Evolutionary conservation across 2,329 filamentous ascomycete genomes (phyloP).

Genomic region (Xylaria sp.): DNA sequence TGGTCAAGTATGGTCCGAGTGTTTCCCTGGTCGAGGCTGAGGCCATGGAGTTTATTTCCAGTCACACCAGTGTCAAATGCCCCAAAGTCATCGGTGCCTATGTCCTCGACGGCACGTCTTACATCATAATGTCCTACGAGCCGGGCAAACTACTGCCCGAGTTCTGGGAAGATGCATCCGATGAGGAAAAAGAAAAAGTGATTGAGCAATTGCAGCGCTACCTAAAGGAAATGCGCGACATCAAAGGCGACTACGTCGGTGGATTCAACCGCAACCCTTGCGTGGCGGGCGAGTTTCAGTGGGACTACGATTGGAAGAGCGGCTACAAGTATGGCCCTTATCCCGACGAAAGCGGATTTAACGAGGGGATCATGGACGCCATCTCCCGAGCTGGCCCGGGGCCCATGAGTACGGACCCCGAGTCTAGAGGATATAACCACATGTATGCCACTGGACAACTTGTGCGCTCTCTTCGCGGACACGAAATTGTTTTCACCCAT

Average conservation of each 20-base stretch:
- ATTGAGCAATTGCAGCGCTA: conserved; percentile 10
- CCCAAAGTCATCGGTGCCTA: conserved; percentile 31
- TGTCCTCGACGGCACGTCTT: conserved; percentile 11
- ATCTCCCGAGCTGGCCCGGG: no score
- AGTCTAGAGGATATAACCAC: conserved; percentile 20
- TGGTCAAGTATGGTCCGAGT: conserved; percentile 20
- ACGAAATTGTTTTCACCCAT: conserved; percentile 34
- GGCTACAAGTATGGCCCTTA: conserved; percentile 33
- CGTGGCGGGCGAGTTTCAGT: no score
- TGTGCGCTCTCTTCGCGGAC: conserved; percentile 30
- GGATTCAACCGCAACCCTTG: no score
- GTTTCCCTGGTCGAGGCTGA: conserved; percentile 25
- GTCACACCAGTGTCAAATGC: conserved; percentile 24
- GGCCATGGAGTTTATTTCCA: conserved; percentile 17
- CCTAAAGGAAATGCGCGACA: conserved; percentile 26
- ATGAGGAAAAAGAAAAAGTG: conserved; percentile 21
- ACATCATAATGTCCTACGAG: conserved; percentile 33
- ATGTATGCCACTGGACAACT: conserved; percentile 23
- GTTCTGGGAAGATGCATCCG: conserved; percentile 27
- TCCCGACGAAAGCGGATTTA: conserved; percentile 6
- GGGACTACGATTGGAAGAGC: no score
- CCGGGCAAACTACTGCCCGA: conserved; percentile 6
- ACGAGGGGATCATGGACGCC: no score
- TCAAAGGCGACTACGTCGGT: not conserved
- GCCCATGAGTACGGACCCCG: not conserved